phyloP scores from a whole-genome alignment of 805 yeast genomes.

The Myxozyma sirexii region DNA sequence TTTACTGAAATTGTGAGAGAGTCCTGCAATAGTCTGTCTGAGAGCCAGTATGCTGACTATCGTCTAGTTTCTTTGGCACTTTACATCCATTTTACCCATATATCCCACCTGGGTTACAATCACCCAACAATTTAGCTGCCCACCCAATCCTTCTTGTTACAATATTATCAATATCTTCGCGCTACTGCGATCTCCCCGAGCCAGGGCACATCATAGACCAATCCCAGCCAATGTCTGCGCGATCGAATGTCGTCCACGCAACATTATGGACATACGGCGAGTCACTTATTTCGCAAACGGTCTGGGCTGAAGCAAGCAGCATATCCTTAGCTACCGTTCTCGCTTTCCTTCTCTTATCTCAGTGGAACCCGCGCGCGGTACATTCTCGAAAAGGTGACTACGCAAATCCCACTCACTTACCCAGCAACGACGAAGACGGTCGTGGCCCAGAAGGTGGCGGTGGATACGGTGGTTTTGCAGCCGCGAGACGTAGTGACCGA shows the following conservation, averaged over 20 bases:
- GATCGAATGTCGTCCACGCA: constrained; percentile 57
- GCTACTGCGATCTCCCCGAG: constrained; percentile 68
- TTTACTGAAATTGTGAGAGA: constrained; percentile 37
- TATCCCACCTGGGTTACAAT: constrained; percentile 72
- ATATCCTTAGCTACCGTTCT: constrained; percentile 83
- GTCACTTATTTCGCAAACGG: constrained; percentile 75
- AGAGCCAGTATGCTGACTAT: constrained; percentile 55
- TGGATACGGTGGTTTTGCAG: constrained; percentile 72
- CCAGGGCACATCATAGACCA: constrained; percentile 18
- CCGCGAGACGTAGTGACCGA: constrained; percentile 81
- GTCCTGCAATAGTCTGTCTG: not conserved
- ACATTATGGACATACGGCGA: constrained; percentile 84
- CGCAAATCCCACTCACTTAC: constrained; percentile 59
- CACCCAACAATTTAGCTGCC: constrained; percentile 65
- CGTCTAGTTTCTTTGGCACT: constrained; percentile 60
- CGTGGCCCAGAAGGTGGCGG: constrained; percentile 45
- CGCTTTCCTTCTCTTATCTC: constrained; percentile 82
- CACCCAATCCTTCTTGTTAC: constrained; percentile 83
- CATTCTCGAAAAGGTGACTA: constrained; percentile 72
- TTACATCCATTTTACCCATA: constrained; percentile 92
- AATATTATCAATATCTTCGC: constrained; percentile 73
- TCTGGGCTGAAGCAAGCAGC: constrained; percentile 92
- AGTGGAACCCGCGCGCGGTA: constrained; percentile 95
- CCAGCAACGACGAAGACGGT: constrained; percentile 32
- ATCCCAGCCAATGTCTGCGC: constrained; percentile 8